Conservation (phyloP, 2,329 filamentous ascomycete species). For the Lecanicillium sp. region DNA sequence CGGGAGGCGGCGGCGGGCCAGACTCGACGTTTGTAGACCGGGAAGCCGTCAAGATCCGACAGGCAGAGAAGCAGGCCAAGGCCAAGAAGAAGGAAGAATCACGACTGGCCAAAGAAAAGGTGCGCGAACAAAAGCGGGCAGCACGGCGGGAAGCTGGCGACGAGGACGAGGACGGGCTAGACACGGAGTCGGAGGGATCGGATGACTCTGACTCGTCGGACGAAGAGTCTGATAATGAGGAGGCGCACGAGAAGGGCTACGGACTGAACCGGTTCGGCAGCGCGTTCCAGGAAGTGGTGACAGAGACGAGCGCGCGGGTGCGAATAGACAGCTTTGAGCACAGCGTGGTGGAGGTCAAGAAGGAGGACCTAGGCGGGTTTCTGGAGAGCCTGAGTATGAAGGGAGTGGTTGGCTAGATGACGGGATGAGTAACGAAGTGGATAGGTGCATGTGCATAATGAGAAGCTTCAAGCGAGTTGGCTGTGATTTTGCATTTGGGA, state of each 20-base stretch:
- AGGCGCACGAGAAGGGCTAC: slow-evolving; percentile 53
- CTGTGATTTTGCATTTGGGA: too few relatives aligned
- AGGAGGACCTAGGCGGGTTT: slow-evolving; percentile 87
- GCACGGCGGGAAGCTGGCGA: slow-evolving; percentile 40
- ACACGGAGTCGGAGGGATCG: slow-evolving; percentile 35
- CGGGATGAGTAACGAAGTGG: too few relatives aligned
- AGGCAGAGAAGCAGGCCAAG: slow-evolving; percentile 56
- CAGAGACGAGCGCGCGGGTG: slow-evolving; percentile 82
- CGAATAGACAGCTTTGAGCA: slow-evolving; percentile 96
- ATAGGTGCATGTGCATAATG: too few relatives aligned
- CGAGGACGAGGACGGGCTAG: slow-evolving; percentile 40
- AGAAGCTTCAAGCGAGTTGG: too few relatives aligned
- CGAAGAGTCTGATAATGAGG: slow-evolving; percentile 48
- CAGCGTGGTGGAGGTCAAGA: slow-evolving; percentile 94
- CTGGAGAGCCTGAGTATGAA: slow-evolving; percentile 89
- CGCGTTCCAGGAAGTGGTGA: slow-evolving; percentile 90
- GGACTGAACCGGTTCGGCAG: slow-evolving; percentile 86
- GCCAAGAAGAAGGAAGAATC: slow-evolving; percentile 54
- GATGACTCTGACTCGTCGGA: slow-evolving; percentile 34
- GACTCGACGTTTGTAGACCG: slow-evolving; percentile 62
- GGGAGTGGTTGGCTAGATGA: slow-evolving; percentile 61
- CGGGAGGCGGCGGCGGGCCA: slow-evolving; percentile 76
- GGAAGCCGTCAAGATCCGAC: slow-evolving; percentile 55
- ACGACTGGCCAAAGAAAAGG: slow-evolving; percentile 47
- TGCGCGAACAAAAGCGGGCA: slow-evolving; percentile 53